phyloP scores from a whole-genome alignment of 805 yeast genomes.

The Yarrowia sp. region DNA sequence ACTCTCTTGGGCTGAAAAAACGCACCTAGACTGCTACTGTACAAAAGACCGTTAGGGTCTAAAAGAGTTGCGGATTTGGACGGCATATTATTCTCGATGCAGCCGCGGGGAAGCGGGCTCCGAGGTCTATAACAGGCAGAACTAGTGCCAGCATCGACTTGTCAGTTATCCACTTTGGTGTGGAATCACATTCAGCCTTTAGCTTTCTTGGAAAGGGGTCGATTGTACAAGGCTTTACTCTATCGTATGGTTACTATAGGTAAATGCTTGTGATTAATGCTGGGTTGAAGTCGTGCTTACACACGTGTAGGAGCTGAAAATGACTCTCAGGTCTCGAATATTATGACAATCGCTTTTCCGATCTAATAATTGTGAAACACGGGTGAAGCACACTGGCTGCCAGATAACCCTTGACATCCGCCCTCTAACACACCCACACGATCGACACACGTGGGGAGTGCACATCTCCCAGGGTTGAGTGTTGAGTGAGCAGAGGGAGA shows the following conservation, averaged over 20 bases:
- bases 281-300: no score
- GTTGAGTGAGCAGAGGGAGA: neutral
- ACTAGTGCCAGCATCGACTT: neutral
- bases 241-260: neutral
- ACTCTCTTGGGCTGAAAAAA: slow-evolving; percentile 5
- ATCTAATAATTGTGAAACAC: neutral
- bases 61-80: neutral
- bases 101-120: slow-evolving; percentile 5
- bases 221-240: neutral
- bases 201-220: neutral
- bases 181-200: slow-evolving; percentile 16
- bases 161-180: no score
- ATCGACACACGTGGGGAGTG: slow-evolving; percentile 32
- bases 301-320: no score
- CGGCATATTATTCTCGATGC: slow-evolving; percentile 5
- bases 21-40: neutral
- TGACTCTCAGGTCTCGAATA: neutral
- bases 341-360: neutral
- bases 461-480: slow-evolving; percentile 9
- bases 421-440: neutral
- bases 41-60: slow-evolving; percentile 14
- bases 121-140: neutral
- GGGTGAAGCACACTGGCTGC: no score
- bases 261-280: neutral
- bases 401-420: neutral